Evolutionary conservation across 176 grass and related monocot genomes (phyloP).

Genomic region (Melocanna baccifera): DNA sequence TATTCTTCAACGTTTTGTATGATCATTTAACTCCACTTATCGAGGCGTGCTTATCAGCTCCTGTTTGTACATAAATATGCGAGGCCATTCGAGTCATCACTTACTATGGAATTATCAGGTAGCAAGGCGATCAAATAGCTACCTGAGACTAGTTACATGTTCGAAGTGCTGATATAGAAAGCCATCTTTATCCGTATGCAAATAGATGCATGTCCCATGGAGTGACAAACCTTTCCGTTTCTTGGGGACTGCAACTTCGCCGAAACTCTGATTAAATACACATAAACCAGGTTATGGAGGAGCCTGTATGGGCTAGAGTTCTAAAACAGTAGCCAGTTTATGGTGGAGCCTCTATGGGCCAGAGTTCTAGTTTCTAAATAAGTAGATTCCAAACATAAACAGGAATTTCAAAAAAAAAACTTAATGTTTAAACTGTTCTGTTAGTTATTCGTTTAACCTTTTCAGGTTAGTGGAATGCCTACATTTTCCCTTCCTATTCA

Average conservation of each 20-base stretch:
- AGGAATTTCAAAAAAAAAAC: neutral
- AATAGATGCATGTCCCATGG: neutral
- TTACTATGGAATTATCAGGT: neutral
- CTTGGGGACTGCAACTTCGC: neutral
- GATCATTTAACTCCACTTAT: neutral
- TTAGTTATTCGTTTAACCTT: slow-evolving; percentile 25
- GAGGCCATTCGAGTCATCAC: neutral
- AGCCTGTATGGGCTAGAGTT: neutral
- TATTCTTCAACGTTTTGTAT: neutral
- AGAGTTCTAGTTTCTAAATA: neutral
- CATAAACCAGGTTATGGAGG: neutral
- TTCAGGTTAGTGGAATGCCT: slow-evolving; percentile 95
- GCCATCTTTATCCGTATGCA: neutral
- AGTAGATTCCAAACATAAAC: neutral
- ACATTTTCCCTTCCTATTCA: slow-evolving; percentile 70
- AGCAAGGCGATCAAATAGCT: neutral
- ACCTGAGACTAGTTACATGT: neutral
- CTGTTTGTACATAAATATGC: slow-evolving; percentile 21
- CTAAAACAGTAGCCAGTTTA: neutral
- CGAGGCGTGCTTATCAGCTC: neutral
- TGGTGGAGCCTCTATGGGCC: neutral
- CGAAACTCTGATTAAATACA: slow-evolving; percentile 7
- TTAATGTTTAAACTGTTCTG: neutral
- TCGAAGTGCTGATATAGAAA: neutral
- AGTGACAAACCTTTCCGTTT: slow-evolving; percentile 27